phyloP scores from a whole-genome alignment of 805 yeast species.

The Lachancea quebecensis region DNA sequence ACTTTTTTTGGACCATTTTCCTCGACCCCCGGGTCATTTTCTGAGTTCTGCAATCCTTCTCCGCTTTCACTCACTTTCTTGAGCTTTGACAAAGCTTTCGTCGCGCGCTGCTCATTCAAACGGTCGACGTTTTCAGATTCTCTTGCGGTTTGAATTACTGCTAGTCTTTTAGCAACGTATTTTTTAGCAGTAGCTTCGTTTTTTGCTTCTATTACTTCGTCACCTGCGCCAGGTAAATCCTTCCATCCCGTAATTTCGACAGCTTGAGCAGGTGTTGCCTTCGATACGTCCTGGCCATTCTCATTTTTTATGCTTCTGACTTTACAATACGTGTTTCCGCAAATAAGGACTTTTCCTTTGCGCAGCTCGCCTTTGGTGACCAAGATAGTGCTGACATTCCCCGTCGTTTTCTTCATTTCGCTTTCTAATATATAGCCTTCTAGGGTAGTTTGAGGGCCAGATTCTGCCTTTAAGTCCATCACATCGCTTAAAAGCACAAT shows the following conservation, averaged over 20 bases:
- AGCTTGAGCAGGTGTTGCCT: constrained; percentile 82
- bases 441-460: constrained; percentile 35
- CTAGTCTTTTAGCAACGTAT: constrained; percentile 58
- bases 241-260: constrained; percentile 94
- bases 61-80: constrained; percentile 45
- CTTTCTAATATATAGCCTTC: constrained; percentile 94
- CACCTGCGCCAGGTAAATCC: constrained; percentile 87
- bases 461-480: constrained; percentile 63
- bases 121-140: constrained; percentile 60
- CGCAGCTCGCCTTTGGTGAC: constrained; percentile 72
- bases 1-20: constrained; percentile 27
- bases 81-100: constrained; percentile 44
- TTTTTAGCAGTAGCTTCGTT: constrained; percentile 69
- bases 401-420: constrained; percentile 71
- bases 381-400: constrained; percentile 78
- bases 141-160: constrained; percentile 49
- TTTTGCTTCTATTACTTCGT: constrained; percentile 67
- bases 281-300: constrained; percentile 50
- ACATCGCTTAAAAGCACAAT: constrained; percentile 79
- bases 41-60: constrained; percentile 28
- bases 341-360: constrained; percentile 67
- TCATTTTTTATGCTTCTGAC: constrained; percentile 76
- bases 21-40: constrained; percentile 21
- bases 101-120: constrained; percentile 59
- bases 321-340: constrained; percentile 83